phyloP scores from a whole-genome alignment of 495 filamentous ascomycete species.

The Bombardia bombarda region DNA sequence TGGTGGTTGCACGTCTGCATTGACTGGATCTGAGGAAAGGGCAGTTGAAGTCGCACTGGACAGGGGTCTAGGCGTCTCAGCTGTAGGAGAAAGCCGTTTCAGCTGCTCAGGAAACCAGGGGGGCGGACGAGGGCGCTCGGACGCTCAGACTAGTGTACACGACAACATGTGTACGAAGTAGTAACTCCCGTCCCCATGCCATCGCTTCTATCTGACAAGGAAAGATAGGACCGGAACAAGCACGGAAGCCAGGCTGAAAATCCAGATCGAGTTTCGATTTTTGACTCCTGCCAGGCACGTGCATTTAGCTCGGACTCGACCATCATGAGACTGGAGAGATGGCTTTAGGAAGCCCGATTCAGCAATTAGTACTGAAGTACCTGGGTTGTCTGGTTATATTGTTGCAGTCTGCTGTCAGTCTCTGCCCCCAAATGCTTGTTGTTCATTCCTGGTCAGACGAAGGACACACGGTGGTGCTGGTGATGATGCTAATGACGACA shows the following conservation, averaged over 20 bases:
- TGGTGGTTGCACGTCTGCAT: constrained; percentile 6
- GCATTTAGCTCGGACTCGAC: not conserved
- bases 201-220: not conserved
- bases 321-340: not conserved
- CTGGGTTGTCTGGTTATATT: not conserved
- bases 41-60: constrained; percentile 6
- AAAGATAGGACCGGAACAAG: not conserved
- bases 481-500: not conserved
- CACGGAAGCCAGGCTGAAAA: too few relatives aligned
- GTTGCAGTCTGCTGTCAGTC: not conserved
- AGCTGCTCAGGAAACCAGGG: constrained; percentile 9
- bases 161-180: too few relatives aligned
- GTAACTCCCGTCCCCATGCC: not conserved
- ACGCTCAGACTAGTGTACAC: not conserved
- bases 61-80: constrained; percentile 20
- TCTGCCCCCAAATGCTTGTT: too few relatives aligned
- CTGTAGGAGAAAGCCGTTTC: constrained; percentile 16
- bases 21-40: constrained; percentile 8
- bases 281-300: not conserved
- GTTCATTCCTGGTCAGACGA: not conserved
- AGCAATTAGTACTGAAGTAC: too few relatives aligned
- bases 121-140: constrained; percentile 2
- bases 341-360: too few relatives aligned
- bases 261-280: constrained; percentile 1
- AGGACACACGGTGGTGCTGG: not conserved